These are phyloP conservation scores for Alternaria rosae DNA, from an alignment of 2,329 filamentous ascomycete genomes.

Conservation along the genomic window DNA sequence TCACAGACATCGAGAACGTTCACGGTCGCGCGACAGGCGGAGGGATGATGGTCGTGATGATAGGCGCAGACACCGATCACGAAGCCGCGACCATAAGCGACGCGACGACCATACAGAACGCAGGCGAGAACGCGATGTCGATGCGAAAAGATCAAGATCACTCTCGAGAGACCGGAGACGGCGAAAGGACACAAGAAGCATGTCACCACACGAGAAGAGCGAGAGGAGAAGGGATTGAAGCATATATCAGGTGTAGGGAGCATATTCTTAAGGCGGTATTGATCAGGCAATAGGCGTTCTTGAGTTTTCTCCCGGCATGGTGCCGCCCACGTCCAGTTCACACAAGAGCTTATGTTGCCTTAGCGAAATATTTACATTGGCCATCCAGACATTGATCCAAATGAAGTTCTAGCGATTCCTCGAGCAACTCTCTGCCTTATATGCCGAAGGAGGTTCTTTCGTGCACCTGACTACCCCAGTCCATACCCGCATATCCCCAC, in stretches of 20 bases:
- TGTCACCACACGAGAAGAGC: constrained; percentile 26
- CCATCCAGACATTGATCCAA: neutral
- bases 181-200: constrained; percentile 25
- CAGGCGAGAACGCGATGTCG: constrained; percentile 27
- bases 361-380: neutral
- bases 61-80: constrained; percentile 37
- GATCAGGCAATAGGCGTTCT: neutral
- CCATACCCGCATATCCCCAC: constrained; percentile 5
- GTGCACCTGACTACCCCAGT: neutral
- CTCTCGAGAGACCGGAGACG: constrained; percentile 24
- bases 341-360: neutral
- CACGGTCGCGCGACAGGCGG: constrained; percentile 37
- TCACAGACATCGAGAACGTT: constrained; percentile 39
- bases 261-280: neutral
- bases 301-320: neutral
- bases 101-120: constrained; percentile 35
- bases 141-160: constrained; percentile 39
- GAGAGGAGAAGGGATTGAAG: constrained; percentile 21
- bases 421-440: neutral
- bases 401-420: accelerated
- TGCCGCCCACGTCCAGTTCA: neutral
- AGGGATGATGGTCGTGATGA: constrained; percentile 41
- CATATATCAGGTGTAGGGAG: no score
- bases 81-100: constrained; percentile 38
- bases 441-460: neutral